Base-by-base conservation (phyloP, 163 green algal genomes). In the Scenedesmus sp. region DNA sequence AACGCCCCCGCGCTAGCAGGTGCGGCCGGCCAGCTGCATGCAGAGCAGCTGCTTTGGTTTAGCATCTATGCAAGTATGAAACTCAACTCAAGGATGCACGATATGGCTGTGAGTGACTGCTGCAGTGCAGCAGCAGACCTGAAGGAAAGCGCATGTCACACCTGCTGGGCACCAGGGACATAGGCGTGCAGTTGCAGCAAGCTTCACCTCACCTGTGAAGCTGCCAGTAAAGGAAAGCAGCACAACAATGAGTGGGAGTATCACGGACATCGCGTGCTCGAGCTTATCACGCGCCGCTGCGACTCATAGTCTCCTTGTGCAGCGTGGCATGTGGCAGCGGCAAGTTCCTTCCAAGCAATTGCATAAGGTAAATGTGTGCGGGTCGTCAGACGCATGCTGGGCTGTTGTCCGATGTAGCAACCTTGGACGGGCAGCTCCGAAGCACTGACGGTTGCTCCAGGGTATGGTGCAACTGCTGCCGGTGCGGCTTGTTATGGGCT, bases 1-100 rank as follows among this genome's bases (percentile, higher is more conserved):
- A 73, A 5, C 82, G 82, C 4, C 82, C 82, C 82, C 54, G 18
- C 54, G 82, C 57, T 59, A 55, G 20, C 6, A 73, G 1, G 18
- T 67, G 18, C 8, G 57, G n/a, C 10, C 82, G 82, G 52, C 54
- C 82, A 87, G 82, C 82, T 87, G 82, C 82, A 87, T 64, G 55
- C 6, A 73, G 70, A 20, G 20, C 62, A 70, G 9, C 10, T 5
- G 9, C 10, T 70, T 10, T 1, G 16, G 62, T 10, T 70, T 23
- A 46, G 34, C 12, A 23, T 70, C 9, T 5, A 70, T 70, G 10
- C 18, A 13, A 70, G 16, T 70, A 13, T 34, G 1, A 13, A 34
- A 15, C 0, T 15, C 23, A 23, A 79, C 1, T 15, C 70, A 79
- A 6, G 5, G 3, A 52, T 52, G 70, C 23, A 52, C 4, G 20